Evolutionary conservation across 2,329 filamentous ascomycete species (phyloP).

Genomic region (Pseudogymnoascus sp.): DNA sequence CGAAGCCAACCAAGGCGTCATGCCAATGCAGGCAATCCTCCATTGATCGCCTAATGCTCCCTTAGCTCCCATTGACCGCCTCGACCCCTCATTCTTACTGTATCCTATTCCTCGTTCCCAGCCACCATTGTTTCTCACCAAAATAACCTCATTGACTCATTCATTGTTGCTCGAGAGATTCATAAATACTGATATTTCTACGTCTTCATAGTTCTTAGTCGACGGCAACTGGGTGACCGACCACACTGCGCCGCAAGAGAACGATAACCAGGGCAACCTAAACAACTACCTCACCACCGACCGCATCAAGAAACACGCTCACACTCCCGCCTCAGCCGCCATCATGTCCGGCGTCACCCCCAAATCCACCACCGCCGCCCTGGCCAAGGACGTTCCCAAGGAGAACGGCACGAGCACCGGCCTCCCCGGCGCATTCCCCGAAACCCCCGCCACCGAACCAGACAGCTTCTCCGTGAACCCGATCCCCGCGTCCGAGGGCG

Average conservation of each 20-base stretch:
- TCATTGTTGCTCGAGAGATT: not conserved
- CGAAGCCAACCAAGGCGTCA: not conserved
- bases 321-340: slow-evolving; percentile 37
- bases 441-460: slow-evolving; percentile 53
- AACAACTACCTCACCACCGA: slow-evolving; percentile 86
- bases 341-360: slow-evolving; percentile 63
- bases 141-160: not conserved
- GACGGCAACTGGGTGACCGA: slow-evolving; percentile 87
- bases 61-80: not conserved
- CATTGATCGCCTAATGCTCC: not conserved
- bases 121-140: not conserved
- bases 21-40: not conserved
- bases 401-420: slow-evolving; percentile 43
- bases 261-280: slow-evolving; percentile 73
- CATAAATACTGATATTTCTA: slow-evolving; percentile 1
- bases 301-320: slow-evolving; percentile 48
- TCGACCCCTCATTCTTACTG: not conserved
- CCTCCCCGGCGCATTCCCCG: slow-evolving; percentile 63
- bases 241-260: slow-evolving; percentile 70
- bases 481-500: slow-evolving; percentile 54
- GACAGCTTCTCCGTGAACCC: slow-evolving; percentile 47
- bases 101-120: not conserved
- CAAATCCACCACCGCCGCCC: slow-evolving; percentile 61
- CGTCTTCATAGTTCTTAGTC: slow-evolving; percentile 69
- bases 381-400: slow-evolving; percentile 61